These are phyloP conservation scores for Termitomyces sp. DNA, from an alignment of 768 basidiomycete species.

Conservation along the genomic window DNA sequence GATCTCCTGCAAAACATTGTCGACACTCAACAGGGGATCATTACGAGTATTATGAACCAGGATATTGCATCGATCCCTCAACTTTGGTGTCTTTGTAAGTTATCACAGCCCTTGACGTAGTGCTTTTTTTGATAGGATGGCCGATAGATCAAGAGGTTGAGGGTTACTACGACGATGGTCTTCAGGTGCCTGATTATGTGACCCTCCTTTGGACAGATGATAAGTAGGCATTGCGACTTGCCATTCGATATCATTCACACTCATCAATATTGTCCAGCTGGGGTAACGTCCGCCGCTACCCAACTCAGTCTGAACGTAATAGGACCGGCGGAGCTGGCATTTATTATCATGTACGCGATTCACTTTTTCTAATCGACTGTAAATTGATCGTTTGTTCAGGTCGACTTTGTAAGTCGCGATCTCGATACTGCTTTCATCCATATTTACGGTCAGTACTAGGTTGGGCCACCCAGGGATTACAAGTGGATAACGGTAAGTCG, in stretches of 20 bases:
- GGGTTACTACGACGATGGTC: constrained; percentile 62
- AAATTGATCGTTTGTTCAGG: constrained; percentile 25
- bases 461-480: constrained; percentile 64
- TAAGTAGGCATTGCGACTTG: constrained; percentile 39
- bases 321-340: constrained; percentile 68
- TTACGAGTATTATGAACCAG: constrained; percentile 48
- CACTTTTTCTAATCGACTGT: neutral
- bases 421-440: neutral
- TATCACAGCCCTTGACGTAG: neutral
- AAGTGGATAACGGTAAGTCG: constrained; percentile 64
- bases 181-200: constrained; percentile 61
- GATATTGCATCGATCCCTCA: constrained; percentile 55
- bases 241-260: too few relatives aligned
- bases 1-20: constrained; percentile 55
- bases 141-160: constrained; percentile 57
- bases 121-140: neutral
- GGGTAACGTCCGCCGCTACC: constrained; percentile 69
- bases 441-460: constrained; percentile 30
- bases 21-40: constrained; percentile 55
- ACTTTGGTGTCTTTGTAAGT: constrained; percentile 59
- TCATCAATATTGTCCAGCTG: constrained; percentile 38
- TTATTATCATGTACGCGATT: constrained; percentile 56
- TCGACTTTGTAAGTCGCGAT: constrained; percentile 42
- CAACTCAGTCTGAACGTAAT: constrained; percentile 49
- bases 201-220: constrained; percentile 72